phyloP scores from a whole-genome alignment of 2,329 filamentous ascomycete species.

The Pseudogymnoascus sp. region DNA sequence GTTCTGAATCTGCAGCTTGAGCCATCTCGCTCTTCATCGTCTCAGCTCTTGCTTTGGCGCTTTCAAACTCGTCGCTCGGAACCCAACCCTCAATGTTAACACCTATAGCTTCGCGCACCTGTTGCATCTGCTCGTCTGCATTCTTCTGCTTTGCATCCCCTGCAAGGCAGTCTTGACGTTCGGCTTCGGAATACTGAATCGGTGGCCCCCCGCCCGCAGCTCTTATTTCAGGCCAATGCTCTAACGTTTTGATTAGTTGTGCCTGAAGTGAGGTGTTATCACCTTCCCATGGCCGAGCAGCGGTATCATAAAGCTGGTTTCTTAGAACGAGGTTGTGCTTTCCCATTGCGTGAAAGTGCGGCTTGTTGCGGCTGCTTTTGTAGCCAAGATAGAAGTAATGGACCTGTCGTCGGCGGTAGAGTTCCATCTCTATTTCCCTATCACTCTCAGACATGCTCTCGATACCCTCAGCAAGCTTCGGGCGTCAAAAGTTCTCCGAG shows the following conservation, averaged over 20 bases:
- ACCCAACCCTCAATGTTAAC: constrained; percentile 19
- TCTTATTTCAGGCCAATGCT: constrained; percentile 17
- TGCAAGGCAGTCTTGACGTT: constrained; percentile 16
- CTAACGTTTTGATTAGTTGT: constrained; percentile 17
- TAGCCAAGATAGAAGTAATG: constrained; percentile 19
- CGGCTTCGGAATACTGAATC: constrained; percentile 16
- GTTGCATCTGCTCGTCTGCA: constrained; percentile 18
- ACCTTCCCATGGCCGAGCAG: constrained; percentile 19
- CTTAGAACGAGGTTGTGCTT: constrained; percentile 18
- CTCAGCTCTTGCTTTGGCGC: constrained; percentile 15
- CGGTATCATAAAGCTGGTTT: constrained; percentile 18
- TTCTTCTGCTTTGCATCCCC: constrained; percentile 18
- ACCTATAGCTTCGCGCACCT: constrained; percentile 18
- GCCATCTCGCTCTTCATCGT: constrained; percentile 18
- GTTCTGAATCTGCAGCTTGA: constrained; percentile 18
- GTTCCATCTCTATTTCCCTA: constrained; percentile 18
- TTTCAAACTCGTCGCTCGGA: constrained; percentile 18
- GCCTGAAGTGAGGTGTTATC: constrained; percentile 20
- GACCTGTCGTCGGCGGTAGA: constrained; percentile 19
- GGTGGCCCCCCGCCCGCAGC: constrained; percentile 14
- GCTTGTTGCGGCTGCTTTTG: constrained; percentile 16
- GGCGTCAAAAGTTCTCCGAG: constrained; percentile 18
- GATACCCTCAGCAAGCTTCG: constrained; percentile 17
- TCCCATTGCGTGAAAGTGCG: constrained; percentile 18
- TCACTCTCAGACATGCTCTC: constrained; percentile 15